These are phyloP conservation scores for Phytophthora hybrid DNA, from an alignment of 352 stramenopile species.

Conservation along the genomic window DNA sequence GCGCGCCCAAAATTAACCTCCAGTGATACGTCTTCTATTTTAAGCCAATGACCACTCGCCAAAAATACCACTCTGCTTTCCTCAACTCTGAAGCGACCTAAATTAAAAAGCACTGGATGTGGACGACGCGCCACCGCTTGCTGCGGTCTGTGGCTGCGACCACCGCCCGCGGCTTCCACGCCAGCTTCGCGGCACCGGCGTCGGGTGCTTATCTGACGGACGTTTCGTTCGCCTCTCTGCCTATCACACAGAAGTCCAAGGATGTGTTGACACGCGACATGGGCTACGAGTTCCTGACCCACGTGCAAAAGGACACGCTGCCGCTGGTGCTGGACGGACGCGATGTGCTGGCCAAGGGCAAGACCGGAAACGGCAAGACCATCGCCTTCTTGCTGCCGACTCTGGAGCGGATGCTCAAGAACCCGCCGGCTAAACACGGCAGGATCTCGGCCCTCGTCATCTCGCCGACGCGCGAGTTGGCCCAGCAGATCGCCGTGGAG, in stretches of 20 bases:
- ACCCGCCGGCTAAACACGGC: slow-evolving; percentile 57
- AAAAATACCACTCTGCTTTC: slow-evolving; percentile 17
- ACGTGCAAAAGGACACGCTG: slow-evolving; percentile 91
- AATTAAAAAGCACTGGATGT: slow-evolving; percentile 22
- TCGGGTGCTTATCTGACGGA: slow-evolving; percentile 49
- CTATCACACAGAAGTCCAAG: slow-evolving; percentile 64
- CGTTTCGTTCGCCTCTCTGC: slow-evolving; percentile 54
- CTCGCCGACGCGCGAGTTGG: slow-evolving; percentile 96
- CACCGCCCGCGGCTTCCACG: slow-evolving; percentile 25
- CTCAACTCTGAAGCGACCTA: background rate
- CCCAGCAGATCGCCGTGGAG: slow-evolving; percentile 96
- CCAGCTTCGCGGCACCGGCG: slow-evolving; percentile 12
- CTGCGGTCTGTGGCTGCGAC: background rate
- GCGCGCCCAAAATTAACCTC: slow-evolving; percentile 15
- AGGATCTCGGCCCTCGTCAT: slow-evolving; percentile 95
- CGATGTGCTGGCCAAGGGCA: slow-evolving; percentile 93
- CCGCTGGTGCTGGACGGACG: slow-evolving; percentile 70
- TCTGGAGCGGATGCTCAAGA: slow-evolving; percentile 81
- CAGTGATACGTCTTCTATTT: slow-evolving; percentile 16
- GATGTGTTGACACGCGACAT: slow-evolving; percentile 80
- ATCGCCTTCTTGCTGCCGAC: slow-evolving; percentile 84
- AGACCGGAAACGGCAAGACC: slow-evolving; percentile 93
- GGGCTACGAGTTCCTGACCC: slow-evolving; percentile 89
- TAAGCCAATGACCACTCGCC: slow-evolving; percentile 20
- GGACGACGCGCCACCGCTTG: slow-evolving; percentile 31